Base-by-base conservation (phyloP, 805 yeast species). In the Hyphopichia homilentoma region DNA sequence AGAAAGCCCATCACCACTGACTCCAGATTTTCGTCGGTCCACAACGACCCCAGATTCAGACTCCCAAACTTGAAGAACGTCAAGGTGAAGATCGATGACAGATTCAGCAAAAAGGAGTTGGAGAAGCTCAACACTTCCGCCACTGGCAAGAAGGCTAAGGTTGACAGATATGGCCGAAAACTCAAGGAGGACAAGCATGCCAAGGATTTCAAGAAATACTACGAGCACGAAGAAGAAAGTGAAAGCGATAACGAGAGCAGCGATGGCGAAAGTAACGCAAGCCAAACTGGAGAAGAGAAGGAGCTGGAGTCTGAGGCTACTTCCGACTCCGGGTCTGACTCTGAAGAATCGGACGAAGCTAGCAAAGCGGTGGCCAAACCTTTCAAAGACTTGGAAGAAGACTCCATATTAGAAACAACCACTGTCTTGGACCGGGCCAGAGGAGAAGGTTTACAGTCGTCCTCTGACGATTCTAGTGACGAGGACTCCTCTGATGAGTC, bases 151-250 rank as follows among this genome's bases (percentile, higher is more conserved):
- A 68, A 72, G 36, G 73, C 82, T 4, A 77, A 75, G 38, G 81
- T 86, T 29, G 97, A 93, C 54, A 79, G 83, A 47, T 90, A 87
- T 56, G 98, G 98, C 28, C 74, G 97, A 54, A 80, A 73, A 45
- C 49, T 86, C 16, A 66, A 66, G 21, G 57, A 54, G 2, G 45
- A 46, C 14, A 59, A 62, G n/a, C 73, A 75, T 5, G 54, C 57
- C 34, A 59, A 64, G 34, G 81, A 76, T 43, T 71, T 84, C 46
- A 81, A 81, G 39, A 77, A 79, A 40, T 83, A 79, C 46, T 85
- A 81, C 47, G 77, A 77, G 36, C 53, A 60, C 18, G 69, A 61
- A 34, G 67, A 57, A 28, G 51, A 41, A 13, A 52, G 42, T 9
- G 49, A 47, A 6, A 47, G 44, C 2, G 54, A 48, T 11, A 48